A percentile compares a stretch with the other conserved stretches of the same genome.
phyloP scores from a whole-genome alignment of 768 basidiomycete species.

The Daedaleopsis sinensis region DNA sequence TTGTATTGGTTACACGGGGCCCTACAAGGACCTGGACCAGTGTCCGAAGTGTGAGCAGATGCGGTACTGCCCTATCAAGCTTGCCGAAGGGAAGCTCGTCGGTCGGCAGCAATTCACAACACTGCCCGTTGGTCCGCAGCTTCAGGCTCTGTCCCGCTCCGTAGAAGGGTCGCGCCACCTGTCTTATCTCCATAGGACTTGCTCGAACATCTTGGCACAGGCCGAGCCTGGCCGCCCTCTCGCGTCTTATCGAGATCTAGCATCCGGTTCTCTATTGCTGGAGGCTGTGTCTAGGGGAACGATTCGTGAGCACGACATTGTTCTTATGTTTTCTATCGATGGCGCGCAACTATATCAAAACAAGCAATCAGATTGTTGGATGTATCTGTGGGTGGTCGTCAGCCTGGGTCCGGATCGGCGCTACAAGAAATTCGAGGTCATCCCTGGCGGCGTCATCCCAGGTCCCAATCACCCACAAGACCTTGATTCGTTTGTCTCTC shows the following conservation, averaged over 20 bases:
- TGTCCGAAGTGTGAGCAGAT: neutral
- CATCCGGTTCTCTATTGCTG: neutral
- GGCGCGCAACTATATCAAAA: conserved; percentile 31
- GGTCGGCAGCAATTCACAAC: conserved; percentile 39
- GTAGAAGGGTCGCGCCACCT: conserved; percentile 20
- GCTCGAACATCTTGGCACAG: neutral
- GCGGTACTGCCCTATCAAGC: neutral
- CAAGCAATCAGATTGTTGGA: conserved; percentile 38
- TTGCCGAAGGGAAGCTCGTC: conserved; percentile 15
- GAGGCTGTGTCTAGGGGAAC: conserved; percentile 33
- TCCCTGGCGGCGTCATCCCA: conserved; percentile 31
- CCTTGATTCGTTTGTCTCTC: conserved; percentile 35
- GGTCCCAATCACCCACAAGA: conserved; percentile 36
- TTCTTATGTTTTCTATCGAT: conserved; percentile 28
- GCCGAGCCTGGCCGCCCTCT: neutral
- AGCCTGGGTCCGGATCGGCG: conserved; percentile 25
- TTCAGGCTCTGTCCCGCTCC: conserved; percentile 39
- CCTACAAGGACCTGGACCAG: neutral
- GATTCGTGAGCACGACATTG: conserved; percentile 29
- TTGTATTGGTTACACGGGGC: neutral
- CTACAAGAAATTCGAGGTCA: conserved; percentile 33
- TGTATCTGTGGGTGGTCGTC: conserved; percentile 34
- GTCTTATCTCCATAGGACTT: neutral
- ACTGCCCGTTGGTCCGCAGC: conserved; percentile 43
- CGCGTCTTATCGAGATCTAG: neutral